These are phyloP conservation scores for Didymella segeticola DNA, from an alignment of 2,329 filamentous ascomycete genomes.

Conservation along the genomic window DNA sequence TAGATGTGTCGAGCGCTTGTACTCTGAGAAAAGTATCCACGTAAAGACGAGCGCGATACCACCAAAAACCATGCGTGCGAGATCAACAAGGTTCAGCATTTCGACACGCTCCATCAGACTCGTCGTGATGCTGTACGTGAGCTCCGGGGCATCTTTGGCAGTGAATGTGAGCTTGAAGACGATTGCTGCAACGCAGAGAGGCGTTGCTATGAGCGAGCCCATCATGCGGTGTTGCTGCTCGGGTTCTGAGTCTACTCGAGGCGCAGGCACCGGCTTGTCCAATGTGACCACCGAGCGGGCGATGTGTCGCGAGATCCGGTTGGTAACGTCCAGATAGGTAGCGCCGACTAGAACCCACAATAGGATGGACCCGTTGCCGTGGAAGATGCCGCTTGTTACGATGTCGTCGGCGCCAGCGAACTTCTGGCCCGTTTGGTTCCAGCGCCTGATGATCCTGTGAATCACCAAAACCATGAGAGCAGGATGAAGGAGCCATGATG, in stretches of 20 bases:
- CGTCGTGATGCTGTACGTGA: slow-evolving; percentile 56
- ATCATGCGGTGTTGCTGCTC: slow-evolving; percentile 41
- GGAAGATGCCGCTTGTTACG: slow-evolving; percentile 63
- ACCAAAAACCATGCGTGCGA: slow-evolving; percentile 48
- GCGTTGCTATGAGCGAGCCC: slow-evolving; percentile 41
- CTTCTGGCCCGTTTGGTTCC: slow-evolving; percentile 98
- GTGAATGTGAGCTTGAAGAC: slow-evolving; percentile 92
- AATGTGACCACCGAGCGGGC: slow-evolving; percentile 37
- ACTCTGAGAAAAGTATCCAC: slow-evolving; percentile 41
- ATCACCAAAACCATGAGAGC: slow-evolving; percentile 62
- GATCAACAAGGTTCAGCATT: slow-evolving; percentile 34
- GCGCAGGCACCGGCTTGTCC: slow-evolving; percentile 21
- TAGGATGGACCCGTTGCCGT: slow-evolving; percentile 60
- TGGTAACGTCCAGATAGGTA: slow-evolving; percentile 70
- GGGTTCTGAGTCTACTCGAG: slow-evolving; percentile 28
- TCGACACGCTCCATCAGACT: slow-evolving; percentile 58
- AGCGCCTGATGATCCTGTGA: slow-evolving; percentile 74
- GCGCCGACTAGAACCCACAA: slow-evolving; percentile 77
- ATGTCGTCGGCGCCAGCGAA: slow-evolving; percentile 91
- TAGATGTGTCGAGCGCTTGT: slow-evolving; percentile 29
- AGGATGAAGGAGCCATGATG: slow-evolving; percentile 38
- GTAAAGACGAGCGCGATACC: slow-evolving; percentile 40
- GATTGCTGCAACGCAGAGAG: slow-evolving; percentile 65
- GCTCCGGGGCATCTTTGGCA: slow-evolving; percentile 83
- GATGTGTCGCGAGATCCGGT: slow-evolving; percentile 50